A percentile compares a stretch with the other conserved stretches of the same genome.
Evolutionary conservation across 2,329 filamentous ascomycete genomes (phyloP).

Genomic region (Phyllosticta ampelicida): DNA sequence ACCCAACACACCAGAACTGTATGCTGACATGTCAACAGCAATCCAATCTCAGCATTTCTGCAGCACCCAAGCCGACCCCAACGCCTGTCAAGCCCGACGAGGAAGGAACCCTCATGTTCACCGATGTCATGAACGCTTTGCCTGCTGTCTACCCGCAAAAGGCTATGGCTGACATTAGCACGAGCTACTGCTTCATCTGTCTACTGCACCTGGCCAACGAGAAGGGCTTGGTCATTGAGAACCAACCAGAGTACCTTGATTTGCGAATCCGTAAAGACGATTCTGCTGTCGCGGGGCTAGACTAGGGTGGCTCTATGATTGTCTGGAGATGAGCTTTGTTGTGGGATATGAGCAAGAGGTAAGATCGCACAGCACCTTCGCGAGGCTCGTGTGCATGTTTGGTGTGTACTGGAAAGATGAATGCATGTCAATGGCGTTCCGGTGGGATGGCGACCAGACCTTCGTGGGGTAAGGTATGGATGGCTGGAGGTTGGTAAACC

Average conservation of each 20-base stretch:
- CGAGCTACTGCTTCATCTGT: slow-evolving; percentile 86
- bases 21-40: background rate
- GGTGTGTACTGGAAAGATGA: background rate
- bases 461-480: background rate
- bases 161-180: slow-evolving; percentile 88
- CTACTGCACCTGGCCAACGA: slow-evolving; percentile 86
- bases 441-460: background rate
- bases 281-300: slow-evolving; percentile 24
- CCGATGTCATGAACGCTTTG: slow-evolving; percentile 79
- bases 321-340: background rate
- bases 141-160: slow-evolving; percentile 77
- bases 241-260: slow-evolving; percentile 42
- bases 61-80: slow-evolving; percentile 17
- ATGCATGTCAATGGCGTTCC: background rate
- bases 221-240: slow-evolving; percentile 71
- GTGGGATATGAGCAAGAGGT: background rate
- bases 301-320: background rate
- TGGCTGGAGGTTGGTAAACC: background rate
- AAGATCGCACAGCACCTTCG: background rate
- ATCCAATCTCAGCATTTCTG: slow-evolving; percentile 7
- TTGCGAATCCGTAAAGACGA: slow-evolving; percentile 37
- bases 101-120: slow-evolving; percentile 63
- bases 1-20: background rate
- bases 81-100: slow-evolving; percentile 25
- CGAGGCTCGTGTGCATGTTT: background rate